Conservation (phyloP, 805 yeast genomes). For the Saturnispora bothae region DNA sequence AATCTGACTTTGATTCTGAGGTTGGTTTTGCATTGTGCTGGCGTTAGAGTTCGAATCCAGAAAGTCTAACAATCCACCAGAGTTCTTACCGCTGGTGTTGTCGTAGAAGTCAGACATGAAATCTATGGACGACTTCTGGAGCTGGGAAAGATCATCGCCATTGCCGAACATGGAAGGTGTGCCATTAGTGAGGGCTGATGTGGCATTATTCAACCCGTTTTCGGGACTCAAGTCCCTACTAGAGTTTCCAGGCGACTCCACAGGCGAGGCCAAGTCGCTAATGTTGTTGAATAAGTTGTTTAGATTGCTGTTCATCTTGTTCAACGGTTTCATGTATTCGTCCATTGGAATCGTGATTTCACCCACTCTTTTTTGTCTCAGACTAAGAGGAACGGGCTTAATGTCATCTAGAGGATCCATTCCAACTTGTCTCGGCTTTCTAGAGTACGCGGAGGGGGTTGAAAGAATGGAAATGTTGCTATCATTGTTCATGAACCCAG, state of each 20-base stretch:
- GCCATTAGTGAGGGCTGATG: no score
- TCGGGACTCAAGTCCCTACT: no score
- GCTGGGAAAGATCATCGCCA: no score
- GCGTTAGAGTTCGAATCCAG: conserved; percentile 10
- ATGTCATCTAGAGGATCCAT: conserved; percentile 19
- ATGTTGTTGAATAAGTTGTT: conserved; percentile 20
- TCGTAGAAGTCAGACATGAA: conserved; percentile 11
- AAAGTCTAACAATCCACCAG: conserved; percentile 26
- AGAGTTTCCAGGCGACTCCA: conserved; percentile 6
- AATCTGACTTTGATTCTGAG: no score
- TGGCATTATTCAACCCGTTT: no score
- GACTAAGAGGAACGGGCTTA: conserved; percentile 11
- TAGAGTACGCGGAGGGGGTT: conserved; percentile 10
- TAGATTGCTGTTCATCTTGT: conserved; percentile 27
- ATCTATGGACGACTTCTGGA: no score
- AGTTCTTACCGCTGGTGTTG: conserved; percentile 15
- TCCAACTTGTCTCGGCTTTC: conserved; percentile 22
- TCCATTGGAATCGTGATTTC: conserved; percentile 27
- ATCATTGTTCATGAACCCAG: conserved; percentile 18
- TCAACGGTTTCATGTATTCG: conserved; percentile 28
- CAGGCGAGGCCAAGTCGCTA: conserved; percentile 11
- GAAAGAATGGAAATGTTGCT: conserved; percentile 19
- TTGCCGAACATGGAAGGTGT: no score
- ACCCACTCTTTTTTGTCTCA: conserved; percentile 22
- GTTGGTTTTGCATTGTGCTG: no score